Evolutionary conservation across 176 grass and related monocot species (phyloP), one percentile per base, ranked within the genome.

Genomic region (Lolium multiflorum): DNA sequence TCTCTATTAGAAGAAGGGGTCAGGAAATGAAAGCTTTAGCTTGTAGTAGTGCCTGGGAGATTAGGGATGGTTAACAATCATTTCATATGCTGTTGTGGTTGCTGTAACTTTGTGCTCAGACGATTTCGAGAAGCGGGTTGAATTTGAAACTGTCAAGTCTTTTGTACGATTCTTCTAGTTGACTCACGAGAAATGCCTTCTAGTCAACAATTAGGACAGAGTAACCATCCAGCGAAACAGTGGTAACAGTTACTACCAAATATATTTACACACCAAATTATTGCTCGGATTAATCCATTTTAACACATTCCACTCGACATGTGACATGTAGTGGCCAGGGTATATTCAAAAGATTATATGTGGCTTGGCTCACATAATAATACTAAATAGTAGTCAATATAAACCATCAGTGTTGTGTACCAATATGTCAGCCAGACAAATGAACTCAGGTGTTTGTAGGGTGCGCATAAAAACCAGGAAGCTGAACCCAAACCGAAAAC

Each of bases 221-320:
- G 13, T 52, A 74, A 44, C n/a, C n/a, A n/a, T n/a, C n/a, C n/a
- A n/a, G n/a, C 28, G 22, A 18, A 74, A 31, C 16, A 7, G 0
- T 21, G 70, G 69, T 25, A 77, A 35, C 9, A 58, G 49, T 68
- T 69, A 69, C 15, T 52, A 15, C 7, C 3, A 43, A 41, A 66
- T 52, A 66, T 25, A 52, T 52, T 8, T 24, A 41, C 8, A 55
- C 31, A 43, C 55, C 15, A 69, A 20, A 28, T 7, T 28, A 7
- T 79, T 59, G 75, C 25, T 37, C 49, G 4, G 44, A 47, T 58
- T 58, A 43, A 5, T 87, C 54, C 24, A 60, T 57, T 31, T 65
- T 57, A 88, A 76, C 37, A 80, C 22, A 81, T 25, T 81, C 12
- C 51, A 38, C 11, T 9, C 39, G 43, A 58, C 63, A 21, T 9